Evolutionary conservation across 148 eudicot genomes (phyloP), one percentile per base, ranked within the genome.

Genomic region (Fagopyrum tataricum): DNA sequence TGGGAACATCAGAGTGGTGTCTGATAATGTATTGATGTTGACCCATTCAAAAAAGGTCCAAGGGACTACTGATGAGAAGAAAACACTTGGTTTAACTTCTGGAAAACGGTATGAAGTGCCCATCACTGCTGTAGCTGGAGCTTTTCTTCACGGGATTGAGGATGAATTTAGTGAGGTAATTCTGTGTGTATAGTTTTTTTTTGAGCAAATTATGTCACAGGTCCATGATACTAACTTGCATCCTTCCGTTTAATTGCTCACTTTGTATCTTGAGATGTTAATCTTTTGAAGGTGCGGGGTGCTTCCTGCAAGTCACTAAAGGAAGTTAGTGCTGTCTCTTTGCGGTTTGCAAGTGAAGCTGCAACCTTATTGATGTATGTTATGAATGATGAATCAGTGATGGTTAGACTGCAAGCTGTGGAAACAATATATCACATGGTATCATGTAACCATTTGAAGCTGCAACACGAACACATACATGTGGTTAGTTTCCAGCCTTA

Each of bases 111-210:
- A 81, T 70, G 61, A 84, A 76, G 47, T 84, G 53, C 88, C 78
- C 67, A 85, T 82, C 72, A 78, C 88, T 47, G 71, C 44, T 70
- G 86, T 87, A 83, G 93, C 96, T 73, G 92, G 94, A 79, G 88
- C 80, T 75, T 89, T 94, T 83, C 76, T 89, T 72, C 98, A 91
- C 76, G 98, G 97, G 74, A 81, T 94, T 37, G 98, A 94, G 86
- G 98, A 94, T 83, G 98, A 94, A 82, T 94, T 76, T 73, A 78
- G 78, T 72, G 87, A 88, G 97, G 98, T 88, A 84, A 53, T 42
- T 64, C 48, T 71, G 48, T 75, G 17, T 53, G 64, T 18, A 59
- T 42, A 75, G 69, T 14, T 70, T 67, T 70, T 67, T 55, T 31
- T 37, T 14, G n/a, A 12, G 18, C 12, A 37, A 23, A 24, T 59